Percentiles rank a stretch among this genome's conserved stretches.
Evolutionary conservation across 345 rosid genomes (phyloP).

Genomic region (Bruguiera gymnorhiza): DNA sequence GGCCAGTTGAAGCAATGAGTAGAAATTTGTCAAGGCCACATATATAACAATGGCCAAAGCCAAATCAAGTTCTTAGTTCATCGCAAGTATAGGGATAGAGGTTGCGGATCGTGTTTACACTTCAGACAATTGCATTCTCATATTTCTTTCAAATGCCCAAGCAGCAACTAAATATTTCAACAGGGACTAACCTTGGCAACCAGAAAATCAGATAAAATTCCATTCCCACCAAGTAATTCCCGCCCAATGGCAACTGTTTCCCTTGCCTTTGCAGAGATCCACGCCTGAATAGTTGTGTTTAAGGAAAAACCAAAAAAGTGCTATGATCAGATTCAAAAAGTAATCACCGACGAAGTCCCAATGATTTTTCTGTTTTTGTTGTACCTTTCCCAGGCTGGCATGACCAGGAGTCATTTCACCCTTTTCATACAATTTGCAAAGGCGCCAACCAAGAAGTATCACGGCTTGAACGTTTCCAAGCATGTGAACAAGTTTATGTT

Average conservation of each 20-base stretch:
- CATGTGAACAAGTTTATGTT: slow-evolving; percentile 86
- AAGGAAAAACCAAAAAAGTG: not conserved
- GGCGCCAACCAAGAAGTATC: slow-evolving; percentile 93
- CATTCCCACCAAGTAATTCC: slow-evolving; percentile 94
- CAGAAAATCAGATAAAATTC: slow-evolving; percentile 77
- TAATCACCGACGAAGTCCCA: not conserved
- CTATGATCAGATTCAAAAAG: slow-evolving; percentile 1
- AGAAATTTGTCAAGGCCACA: not conserved
- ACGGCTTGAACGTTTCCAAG: slow-evolving; percentile 89
- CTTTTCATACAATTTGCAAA: slow-evolving; percentile 80
- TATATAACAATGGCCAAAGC: not conserved
- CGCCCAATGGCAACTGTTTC: slow-evolving; percentile 83
- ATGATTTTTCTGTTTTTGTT: not conserved
- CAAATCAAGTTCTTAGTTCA: not conserved
- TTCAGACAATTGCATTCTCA: too few species aligned
- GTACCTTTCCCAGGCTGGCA: slow-evolving; percentile 97
- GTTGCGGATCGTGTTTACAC: too few species aligned
- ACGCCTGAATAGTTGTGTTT: slow-evolving; percentile 41
- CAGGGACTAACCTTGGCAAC: slow-evolving; percentile 72
- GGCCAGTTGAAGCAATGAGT: not conserved
- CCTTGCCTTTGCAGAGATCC: slow-evolving; percentile 77
- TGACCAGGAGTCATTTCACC: slow-evolving; percentile 92
- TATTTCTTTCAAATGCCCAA: not conserved
- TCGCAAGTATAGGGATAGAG: not conserved
- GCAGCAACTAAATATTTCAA: slow-evolving; percentile 3